Percentiles rank a stretch among this genome's conserved stretches.
Evolutionary conservation across 1,139 yeast species (phyloP).

Genomic region (Hyphopichia wangnamkhiaoensis): DNA sequence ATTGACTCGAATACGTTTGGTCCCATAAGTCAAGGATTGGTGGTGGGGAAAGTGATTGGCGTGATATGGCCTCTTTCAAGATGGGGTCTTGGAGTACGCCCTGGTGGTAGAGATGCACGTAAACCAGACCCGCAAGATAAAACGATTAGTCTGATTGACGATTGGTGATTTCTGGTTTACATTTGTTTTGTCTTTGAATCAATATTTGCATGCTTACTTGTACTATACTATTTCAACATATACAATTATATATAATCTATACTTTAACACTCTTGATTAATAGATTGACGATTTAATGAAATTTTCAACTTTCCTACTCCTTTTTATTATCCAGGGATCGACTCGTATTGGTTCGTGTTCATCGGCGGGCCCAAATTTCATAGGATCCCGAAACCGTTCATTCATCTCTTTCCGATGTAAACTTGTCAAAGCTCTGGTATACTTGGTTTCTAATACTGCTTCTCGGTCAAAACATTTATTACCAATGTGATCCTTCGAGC

Average conservation of each 20-base stretch:
- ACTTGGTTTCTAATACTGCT: slow-evolving; percentile 17
- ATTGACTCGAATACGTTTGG: slow-evolving; percentile 85
- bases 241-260: no score
- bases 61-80: slow-evolving; percentile 71
- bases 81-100: slow-evolving; percentile 36
- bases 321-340: slow-evolving; percentile 10
- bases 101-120: slow-evolving; percentile 14
- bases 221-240: not conserved
- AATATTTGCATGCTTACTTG: not conserved
- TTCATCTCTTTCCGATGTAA: slow-evolving; percentile 2
- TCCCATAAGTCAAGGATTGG: slow-evolving; percentile 76
- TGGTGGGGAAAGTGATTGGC: slow-evolving; percentile 67
- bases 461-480: slow-evolving; percentile 20
- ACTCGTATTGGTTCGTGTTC: slow-evolving; percentile 7
- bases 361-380: not conserved
- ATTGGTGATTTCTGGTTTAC: no score
- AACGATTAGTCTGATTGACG: slow-evolving; percentile 1
- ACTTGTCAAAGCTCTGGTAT: slow-evolving; percentile 16
- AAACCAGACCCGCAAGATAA: slow-evolving; percentile 2
- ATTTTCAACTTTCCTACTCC: slow-evolving; percentile 4
- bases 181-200: not conserved
- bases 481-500: slow-evolving; percentile 22
- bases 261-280: not conserved
- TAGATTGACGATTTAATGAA: slow-evolving; percentile 3
- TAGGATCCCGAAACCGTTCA: not conserved